Evolutionary conservation across 768 basidiomycete genomes (phyloP).

Genomic region (Mycena rosella): DNA sequence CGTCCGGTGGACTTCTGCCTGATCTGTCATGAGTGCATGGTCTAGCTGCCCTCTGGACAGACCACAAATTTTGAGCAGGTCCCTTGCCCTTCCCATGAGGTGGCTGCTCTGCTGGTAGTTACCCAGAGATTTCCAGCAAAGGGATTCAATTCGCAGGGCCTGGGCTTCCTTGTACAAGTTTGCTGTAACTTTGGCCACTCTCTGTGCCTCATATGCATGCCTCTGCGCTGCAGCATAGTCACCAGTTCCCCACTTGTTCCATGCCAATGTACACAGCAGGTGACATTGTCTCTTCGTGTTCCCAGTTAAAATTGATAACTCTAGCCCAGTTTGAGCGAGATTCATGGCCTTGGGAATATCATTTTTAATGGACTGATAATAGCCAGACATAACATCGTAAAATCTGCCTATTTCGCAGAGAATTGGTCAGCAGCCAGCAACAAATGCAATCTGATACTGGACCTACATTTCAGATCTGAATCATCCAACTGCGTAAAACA

Average conservation of each 20-base stretch:
- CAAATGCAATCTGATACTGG: too few relatives aligned
- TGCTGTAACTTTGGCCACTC: background rate
- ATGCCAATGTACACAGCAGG: too few relatives aligned
- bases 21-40: background rate
- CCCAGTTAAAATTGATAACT: too few relatives aligned
- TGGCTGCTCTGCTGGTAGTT: background rate
- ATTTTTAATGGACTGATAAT: background rate
- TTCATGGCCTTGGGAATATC: too few relatives aligned
- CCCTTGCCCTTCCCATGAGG: background rate
- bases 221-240: too few relatives aligned
- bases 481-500: too few relatives aligned
- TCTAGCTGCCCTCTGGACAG: background rate
- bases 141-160: too few relatives aligned
- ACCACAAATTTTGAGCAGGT: background rate
- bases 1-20: too few relatives aligned
- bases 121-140: background rate
- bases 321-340: too few relatives aligned
- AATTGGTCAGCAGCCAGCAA: background rate
- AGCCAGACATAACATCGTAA: background rate
- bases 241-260: background rate
- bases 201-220: background rate
- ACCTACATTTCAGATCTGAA: slow-evolving; percentile 1
- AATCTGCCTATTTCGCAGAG: background rate
- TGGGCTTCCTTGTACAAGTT: too few relatives aligned
- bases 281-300: too few relatives aligned